Evolutionary conservation across 2,329 filamentous ascomycete genomes (phyloP).

Genomic region (Neobulgaria alba): DNA sequence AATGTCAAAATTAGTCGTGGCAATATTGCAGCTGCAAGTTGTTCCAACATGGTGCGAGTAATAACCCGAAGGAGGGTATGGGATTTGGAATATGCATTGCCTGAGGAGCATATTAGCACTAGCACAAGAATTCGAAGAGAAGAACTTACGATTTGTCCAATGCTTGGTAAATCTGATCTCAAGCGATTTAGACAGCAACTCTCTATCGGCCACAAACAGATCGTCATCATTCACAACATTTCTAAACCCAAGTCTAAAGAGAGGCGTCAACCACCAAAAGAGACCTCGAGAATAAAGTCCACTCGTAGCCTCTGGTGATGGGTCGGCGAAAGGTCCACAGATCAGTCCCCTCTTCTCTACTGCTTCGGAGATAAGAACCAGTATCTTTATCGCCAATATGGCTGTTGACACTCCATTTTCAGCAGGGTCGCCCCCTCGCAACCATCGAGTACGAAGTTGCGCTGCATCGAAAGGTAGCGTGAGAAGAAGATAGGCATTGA

Average conservation of each 20-base stretch:
- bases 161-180: constrained; percentile 6
- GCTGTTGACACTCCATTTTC: background rate
- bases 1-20: constrained; percentile 6
- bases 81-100: background rate
- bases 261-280: constrained; percentile 31
- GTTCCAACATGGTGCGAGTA: background rate
- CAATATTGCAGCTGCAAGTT: background rate
- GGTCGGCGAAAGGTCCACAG: constrained; percentile 1
- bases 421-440: background rate
- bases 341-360: constrained; percentile 15
- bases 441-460: constrained; percentile 1
- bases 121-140: background rate
- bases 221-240: constrained; percentile 25
- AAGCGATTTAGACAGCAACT: constrained; percentile 12
- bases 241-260: constrained; percentile 27
- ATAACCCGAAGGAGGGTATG: background rate
- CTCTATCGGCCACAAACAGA: constrained; percentile 16
- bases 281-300: constrained; percentile 29
- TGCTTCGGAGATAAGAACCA: constrained; percentile 16
- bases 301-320: constrained; percentile 26
- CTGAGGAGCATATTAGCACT: background rate
- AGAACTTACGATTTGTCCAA: constrained; percentile 12
- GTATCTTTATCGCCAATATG: constrained; percentile 9
- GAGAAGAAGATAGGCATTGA: constrained; percentile 1
- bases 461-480: constrained; percentile 1